Evolutionary conservation across 169 alveolate genomes (phyloP).

Genomic region (Miamiensis avidus): DNA sequence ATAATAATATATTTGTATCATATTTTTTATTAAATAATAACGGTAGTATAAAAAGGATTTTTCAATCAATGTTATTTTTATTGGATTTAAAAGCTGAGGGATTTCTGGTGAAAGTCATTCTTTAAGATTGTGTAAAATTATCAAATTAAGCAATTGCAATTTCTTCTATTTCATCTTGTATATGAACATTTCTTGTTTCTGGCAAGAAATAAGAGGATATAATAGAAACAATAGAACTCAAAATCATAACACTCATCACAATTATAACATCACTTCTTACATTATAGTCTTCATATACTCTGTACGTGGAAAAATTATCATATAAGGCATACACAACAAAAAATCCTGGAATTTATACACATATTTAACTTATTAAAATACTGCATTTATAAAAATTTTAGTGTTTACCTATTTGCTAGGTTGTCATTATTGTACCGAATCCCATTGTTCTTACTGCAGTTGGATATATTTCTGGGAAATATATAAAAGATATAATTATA

Average conservation of each 20-base stretch:
- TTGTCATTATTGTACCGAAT: not conserved
- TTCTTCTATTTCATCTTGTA: not conserved
- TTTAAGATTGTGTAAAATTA: too few relatives aligned
- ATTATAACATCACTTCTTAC: not conserved
- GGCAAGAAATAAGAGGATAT: not conserved
- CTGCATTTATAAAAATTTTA: not conserved
- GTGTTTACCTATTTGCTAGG: not conserved
- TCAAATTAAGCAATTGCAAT: not conserved
- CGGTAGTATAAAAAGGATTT: too few relatives aligned
- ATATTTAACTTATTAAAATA: too few relatives aligned
- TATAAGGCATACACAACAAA: not conserved
- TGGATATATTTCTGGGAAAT: not conserved
- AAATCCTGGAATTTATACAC: not conserved
- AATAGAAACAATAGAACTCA: too few relatives aligned
- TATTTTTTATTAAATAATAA: too few relatives aligned
- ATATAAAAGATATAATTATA: too few relatives aligned
- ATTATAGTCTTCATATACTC: not conserved
- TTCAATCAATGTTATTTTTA: too few relatives aligned
- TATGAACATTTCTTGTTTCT: not conserved
- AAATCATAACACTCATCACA: not conserved
- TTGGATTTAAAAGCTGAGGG: too few relatives aligned
- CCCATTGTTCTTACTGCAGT: not conserved
- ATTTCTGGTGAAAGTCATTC: too few relatives aligned
- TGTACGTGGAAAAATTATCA: not conserved
- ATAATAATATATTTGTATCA: too few relatives aligned